phyloP scores from a whole-genome alignment of 2,329 filamentous ascomycete species.

The Penicillium sp. region DNA sequence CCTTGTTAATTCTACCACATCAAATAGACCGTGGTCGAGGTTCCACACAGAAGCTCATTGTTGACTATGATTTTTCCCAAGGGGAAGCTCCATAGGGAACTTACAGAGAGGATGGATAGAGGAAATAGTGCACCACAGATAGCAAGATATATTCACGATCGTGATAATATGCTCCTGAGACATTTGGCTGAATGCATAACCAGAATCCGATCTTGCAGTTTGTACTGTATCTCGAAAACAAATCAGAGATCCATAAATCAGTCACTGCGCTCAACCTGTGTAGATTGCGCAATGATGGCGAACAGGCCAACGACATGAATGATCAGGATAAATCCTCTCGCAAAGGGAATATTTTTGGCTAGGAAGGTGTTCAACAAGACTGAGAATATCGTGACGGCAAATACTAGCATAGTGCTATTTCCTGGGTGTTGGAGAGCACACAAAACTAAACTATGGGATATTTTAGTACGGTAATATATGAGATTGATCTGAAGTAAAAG shows the following conservation, averaged over 20 bases:
- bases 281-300: constrained; percentile 39
- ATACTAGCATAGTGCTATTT: constrained; percentile 43
- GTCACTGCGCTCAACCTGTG: background rate
- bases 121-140: too few species aligned
- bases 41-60: background rate
- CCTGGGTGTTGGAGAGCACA: background rate
- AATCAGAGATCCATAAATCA: too few species aligned
- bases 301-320: constrained; percentile 47
- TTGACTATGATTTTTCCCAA: background rate
- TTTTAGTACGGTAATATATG: too few species aligned
- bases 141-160: background rate
- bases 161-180: background rate
- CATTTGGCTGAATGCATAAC: background rate
- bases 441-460: background rate
- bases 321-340: constrained; percentile 43
- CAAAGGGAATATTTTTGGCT: constrained; percentile 37
- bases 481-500: background rate
- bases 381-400: constrained; percentile 40
- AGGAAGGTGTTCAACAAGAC: constrained; percentile 46
- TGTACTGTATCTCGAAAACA: background rate
- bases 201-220: background rate
- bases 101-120: background rate
- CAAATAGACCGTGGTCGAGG: background rate
- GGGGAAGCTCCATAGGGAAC: background rate
- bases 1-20: background rate